These are phyloP conservation scores for Pistacia atlantica DNA, from an alignment of 345 rosid genomes.

Conservation along the genomic window DNA sequence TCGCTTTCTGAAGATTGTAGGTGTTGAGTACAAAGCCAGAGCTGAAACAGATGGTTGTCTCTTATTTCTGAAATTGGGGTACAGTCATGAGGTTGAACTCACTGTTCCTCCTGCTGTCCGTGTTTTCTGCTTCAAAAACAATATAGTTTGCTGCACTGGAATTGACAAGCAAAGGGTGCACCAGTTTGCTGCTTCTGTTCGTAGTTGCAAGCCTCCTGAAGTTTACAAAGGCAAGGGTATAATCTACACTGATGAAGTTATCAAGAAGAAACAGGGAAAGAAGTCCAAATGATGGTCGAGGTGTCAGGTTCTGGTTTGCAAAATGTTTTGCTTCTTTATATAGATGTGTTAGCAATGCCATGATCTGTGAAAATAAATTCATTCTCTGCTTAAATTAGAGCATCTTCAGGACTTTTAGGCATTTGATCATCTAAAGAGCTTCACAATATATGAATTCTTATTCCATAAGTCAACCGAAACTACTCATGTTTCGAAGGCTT, in stretches of 20 bases:
- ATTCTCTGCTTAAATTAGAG: background rate
- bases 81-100: constrained; percentile 85
- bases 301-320: background rate
- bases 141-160: constrained; percentile 82
- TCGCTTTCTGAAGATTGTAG: constrained; percentile 71
- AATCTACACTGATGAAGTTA: constrained; percentile 69
- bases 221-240: constrained; percentile 82
- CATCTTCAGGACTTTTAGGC: background rate
- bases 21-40: constrained; percentile 86
- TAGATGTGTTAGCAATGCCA: background rate
- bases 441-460: background rate
- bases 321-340: background rate
- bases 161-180: constrained; percentile 80
- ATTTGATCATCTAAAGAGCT: constrained; percentile 6
- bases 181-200: constrained; percentile 75
- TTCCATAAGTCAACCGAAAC: background rate
- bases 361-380: constrained; percentile 1
- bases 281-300: constrained; percentile 54
- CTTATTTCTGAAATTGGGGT: constrained; percentile 68
- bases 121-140: constrained; percentile 87
- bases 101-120: constrained; percentile 78
- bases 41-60: constrained; percentile 68
- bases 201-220: constrained; percentile 85
- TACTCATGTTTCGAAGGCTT: background rate
- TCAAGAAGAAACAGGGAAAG: constrained; percentile 76